phyloP scores from a whole-genome alignment of 179 eudicot species.

The Actinidia chinensis region DNA sequence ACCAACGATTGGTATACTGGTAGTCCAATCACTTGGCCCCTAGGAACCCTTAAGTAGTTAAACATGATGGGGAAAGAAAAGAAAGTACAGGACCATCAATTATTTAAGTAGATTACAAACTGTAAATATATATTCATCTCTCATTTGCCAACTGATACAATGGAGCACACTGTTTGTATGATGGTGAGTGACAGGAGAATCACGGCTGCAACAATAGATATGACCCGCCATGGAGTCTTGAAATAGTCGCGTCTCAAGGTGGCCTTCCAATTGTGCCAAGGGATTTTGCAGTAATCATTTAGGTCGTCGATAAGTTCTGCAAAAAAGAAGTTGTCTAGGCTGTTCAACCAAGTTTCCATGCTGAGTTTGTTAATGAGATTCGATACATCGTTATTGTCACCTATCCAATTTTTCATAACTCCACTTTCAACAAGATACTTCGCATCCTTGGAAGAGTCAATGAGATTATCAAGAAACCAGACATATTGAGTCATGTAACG shows the following conservation, averaged over 20 bases:
- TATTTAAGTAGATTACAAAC: too few relatives aligned
- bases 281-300: not conserved
- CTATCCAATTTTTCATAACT: not conserved
- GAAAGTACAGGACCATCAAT: too few relatives aligned
- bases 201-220: not conserved
- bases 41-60: too few relatives aligned
- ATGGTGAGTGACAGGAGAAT: not conserved
- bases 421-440: conserved; percentile 28
- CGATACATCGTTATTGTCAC: not conserved
- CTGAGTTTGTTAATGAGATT: too few relatives aligned
- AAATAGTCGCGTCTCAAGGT: not conserved
- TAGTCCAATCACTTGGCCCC: too few relatives aligned
- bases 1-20: too few relatives aligned
- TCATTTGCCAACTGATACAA: too few relatives aligned
- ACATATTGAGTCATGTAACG: conserved; percentile 38
- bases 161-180: not conserved
- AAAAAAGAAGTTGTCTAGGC: not conserved
- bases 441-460: conserved; percentile 34
- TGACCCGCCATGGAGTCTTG: not conserved
- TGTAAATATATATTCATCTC: too few relatives aligned
- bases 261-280: not conserved
- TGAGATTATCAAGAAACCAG: conserved; percentile 32
- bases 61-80: too few relatives aligned
- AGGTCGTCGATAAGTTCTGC: not conserved
- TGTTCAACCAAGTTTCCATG: too few relatives aligned